A percentile compares a stretch with the other conserved stretches of the same genome.
Conservation (phyloP, 495 filamentous ascomycete species). For the Hyphodiscus hymeniophilus region DNA sequence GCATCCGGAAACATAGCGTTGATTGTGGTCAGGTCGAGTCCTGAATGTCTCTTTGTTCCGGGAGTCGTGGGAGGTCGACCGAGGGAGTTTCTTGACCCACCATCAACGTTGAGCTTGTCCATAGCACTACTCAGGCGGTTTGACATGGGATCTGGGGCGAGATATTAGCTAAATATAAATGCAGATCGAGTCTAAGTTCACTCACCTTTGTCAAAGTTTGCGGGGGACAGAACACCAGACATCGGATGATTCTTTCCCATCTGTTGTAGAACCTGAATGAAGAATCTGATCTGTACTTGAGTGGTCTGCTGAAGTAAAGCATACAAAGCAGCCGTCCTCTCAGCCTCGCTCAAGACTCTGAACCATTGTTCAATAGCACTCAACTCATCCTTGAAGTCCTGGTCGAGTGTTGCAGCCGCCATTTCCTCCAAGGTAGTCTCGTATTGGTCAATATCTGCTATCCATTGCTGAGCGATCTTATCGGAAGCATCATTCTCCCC, state of each 20-base stretch:
- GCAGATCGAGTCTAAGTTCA: slow-evolving; percentile 13
- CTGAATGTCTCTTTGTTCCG: slow-evolving; percentile 77
- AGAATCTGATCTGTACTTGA: slow-evolving; percentile 97
- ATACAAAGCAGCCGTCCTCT: slow-evolving; percentile 91
- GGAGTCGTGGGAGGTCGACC: slow-evolving; percentile 64
- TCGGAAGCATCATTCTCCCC: slow-evolving; percentile 78
- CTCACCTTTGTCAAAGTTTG: slow-evolving; percentile 94
- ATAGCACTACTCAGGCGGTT: slow-evolving; percentile 96
- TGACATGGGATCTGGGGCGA: slow-evolving; percentile 79
- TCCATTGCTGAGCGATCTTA: slow-evolving; percentile 95
- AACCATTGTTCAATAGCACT: slow-evolving; percentile 99
- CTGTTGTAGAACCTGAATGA: slow-evolving; percentile 96
- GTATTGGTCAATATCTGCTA: slow-evolving; percentile 96
- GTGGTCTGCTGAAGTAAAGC: slow-evolving; percentile 95
- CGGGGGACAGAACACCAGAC: slow-evolving; percentile 90
- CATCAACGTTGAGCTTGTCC: slow-evolving; percentile 82
- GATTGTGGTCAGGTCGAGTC: slow-evolving; percentile 84
- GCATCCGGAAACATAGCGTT: slow-evolving; percentile 99
- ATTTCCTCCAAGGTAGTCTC: slow-evolving; percentile 97
- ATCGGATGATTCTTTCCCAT: slow-evolving; percentile 98
- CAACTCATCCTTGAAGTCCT: slow-evolving; percentile 99
- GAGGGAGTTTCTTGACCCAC: slow-evolving; percentile 76
- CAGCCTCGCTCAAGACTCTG: slow-evolving; percentile 90
- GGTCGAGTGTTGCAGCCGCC: slow-evolving; percentile 94
- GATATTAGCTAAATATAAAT: slow-evolving; percentile 3